A percentile compares a stretch with the other conserved stretches of the same genome.
These are phyloP conservation scores for Schizonepeta tenuifolia DNA, from an alignment of 257 asterid genomes.

Conservation along the genomic window DNA sequence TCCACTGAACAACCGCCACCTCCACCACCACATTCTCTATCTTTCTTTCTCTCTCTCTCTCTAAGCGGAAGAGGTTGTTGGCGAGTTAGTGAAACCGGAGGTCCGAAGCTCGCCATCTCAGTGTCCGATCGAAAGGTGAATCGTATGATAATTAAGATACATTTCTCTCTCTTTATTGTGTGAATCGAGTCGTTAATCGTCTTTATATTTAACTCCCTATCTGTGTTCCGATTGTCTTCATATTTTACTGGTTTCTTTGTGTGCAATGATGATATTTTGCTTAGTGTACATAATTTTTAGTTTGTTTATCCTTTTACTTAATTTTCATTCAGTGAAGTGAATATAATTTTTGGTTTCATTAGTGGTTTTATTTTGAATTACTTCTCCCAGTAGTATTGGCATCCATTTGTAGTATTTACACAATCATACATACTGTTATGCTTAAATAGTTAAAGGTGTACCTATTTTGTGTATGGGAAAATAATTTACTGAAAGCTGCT, in stretches of 20 bases:
- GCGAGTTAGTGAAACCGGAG: slow-evolving; percentile 20
- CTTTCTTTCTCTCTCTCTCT: background rate
- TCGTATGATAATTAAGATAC: background rate
- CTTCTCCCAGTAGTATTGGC: no score
- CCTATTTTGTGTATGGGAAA: background rate
- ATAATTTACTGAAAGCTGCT: background rate
- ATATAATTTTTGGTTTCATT: background rate
- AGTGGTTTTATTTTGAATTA: background rate
- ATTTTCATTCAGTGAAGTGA: background rate
- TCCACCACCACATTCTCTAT: no score
- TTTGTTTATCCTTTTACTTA: background rate
- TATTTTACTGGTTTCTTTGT: background rate
- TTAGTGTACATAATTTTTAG: background rate
- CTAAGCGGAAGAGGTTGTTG: slow-evolving; percentile 22
- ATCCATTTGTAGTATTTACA: background rate
- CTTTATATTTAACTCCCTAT: background rate
- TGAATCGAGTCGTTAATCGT: background rate
- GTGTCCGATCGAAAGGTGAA: slow-evolving; percentile 1
- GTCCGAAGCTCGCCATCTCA: slow-evolving; percentile 23
- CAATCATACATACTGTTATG: background rate
- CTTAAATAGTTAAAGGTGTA: background rate
- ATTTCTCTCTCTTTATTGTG: slow-evolving; percentile 2
- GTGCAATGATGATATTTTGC: background rate
- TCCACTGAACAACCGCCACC: no score
- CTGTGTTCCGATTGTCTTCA: slow-evolving; percentile 20